A percentile compares a stretch with the other conserved stretches of the same genome.
Evolutionary conservation across 208 protist species (phyloP).

Genomic region (Tritrichomonas foetus): DNA sequence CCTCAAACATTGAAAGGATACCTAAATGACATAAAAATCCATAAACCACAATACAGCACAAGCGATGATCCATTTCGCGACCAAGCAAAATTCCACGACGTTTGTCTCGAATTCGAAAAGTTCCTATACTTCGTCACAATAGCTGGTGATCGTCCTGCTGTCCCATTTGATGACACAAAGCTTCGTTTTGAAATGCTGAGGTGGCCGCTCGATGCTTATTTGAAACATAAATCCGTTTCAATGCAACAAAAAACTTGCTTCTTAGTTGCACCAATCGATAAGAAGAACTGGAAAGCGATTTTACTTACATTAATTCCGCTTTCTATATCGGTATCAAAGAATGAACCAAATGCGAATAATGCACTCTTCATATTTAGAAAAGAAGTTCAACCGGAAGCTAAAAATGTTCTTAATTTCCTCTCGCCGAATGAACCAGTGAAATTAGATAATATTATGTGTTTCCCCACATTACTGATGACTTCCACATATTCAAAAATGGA

Average conservation of each 20-base stretch:
- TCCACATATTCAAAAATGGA: background rate
- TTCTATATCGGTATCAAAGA: background rate
- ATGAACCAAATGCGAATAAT: background rate
- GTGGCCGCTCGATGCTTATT: background rate
- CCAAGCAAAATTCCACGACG: background rate
- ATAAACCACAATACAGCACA: background rate
- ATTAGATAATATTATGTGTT: constrained; percentile 13
- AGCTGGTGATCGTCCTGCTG: no score
- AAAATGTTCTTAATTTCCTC: background rate
- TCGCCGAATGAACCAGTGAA: background rate
- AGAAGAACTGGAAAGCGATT: background rate
- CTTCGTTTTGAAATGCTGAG: background rate
- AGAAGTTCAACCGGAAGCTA: background rate
- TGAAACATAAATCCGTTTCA: background rate
- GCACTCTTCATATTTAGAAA: background rate
- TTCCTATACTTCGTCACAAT: background rate
- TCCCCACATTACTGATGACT: background rate
- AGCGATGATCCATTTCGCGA: background rate
- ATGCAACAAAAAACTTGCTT: background rate
- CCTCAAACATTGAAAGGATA: background rate
- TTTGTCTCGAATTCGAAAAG: constrained; percentile 25
- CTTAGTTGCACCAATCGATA: background rate
- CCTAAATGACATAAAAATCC: background rate
- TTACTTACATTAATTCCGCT: background rate
- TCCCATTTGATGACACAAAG: background rate